Base-by-base conservation (phyloP, 2,329 filamentous ascomycete genomes). In the Fusarium nurragi region DNA sequence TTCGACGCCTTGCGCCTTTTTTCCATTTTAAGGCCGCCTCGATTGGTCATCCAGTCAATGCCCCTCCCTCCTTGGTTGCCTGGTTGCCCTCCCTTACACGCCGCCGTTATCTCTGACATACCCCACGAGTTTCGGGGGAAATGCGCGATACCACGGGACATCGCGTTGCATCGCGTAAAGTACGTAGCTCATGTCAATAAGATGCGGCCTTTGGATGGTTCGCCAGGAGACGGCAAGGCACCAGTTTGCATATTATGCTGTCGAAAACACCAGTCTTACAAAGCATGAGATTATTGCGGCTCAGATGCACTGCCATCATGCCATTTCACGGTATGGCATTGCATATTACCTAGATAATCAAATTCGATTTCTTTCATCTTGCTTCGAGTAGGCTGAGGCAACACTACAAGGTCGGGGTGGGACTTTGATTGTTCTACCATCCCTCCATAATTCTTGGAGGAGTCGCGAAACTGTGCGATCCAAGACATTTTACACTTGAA, bases 131-230 rank as follows among this genome's bases (percentile, higher is more conserved):
- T 52, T 41, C 28, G 34, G 46, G 56, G 37, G 21, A 39, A 30
- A 45, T 62, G 57, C 62, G 44, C 62, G 44, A 66, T 59, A 45
- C 58, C 53, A 66, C 58, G 63, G 58, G 63, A 66, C 46, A 64
- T 67, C 48, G 63, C 36, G 58, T 64, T 66, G 54, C 58, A 67
- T 59, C 45, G 58, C 60, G 52, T 38, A 48, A 37, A 40, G 41
- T 38, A 48, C 16, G 45, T 44, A 44, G 23, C 46, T 63, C 39
- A 36, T 19, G 23, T 43, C 32, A 36, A 45, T 16, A 50, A 38
- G 28, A 13, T 21, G 25, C 14, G 23, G 16, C 5, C 14, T 36
- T 54, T 54, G 34, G 21, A 49, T 28, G 47, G 62, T 52, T 66
- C 46, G 55, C 53, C 41, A 19, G 30, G 37, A 22, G 44, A 66